Percentiles rank a stretch among this genome's conserved stretches.
phyloP scores from a whole-genome alignment of 2,329 filamentous ascomycete genomes.

The Fusarium nanum region DNA sequence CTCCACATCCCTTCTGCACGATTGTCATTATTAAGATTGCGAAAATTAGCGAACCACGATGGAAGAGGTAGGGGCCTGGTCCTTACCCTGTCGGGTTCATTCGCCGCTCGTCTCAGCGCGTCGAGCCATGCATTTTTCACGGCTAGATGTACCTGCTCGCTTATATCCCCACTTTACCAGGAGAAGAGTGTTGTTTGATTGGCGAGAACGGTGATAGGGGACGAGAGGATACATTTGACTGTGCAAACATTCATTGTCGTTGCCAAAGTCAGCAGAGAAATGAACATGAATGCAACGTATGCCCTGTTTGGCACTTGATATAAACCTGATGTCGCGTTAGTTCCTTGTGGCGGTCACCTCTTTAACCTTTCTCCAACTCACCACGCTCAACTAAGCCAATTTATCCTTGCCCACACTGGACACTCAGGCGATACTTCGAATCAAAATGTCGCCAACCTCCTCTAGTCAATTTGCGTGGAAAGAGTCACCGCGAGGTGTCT shows the following conservation, averaged over 20 bases:
- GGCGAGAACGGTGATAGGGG: neutral
- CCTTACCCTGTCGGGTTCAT: neutral
- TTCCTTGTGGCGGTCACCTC: no score
- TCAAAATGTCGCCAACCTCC: no score
- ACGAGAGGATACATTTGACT: neutral
- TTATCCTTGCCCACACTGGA: no score
- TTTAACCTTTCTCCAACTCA: no score
- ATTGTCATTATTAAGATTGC: neutral
- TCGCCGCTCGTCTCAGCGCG: neutral
- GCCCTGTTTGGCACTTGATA: neutral
- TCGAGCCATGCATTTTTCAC: neutral
- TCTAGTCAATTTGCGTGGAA: neutral
- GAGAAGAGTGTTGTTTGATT: neutral
- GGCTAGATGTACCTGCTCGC: neutral
- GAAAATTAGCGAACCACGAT: neutral
- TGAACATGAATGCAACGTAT: neutral
- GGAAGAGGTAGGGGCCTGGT: neutral
- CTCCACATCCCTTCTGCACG: no score
- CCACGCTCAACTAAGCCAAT: no score
- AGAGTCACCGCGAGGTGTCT: neutral
- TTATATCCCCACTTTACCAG: neutral
- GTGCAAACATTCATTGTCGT: neutral
- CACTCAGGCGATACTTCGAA: no score
- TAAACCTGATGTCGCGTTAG: neutral
- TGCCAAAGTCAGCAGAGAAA: neutral